Evolutionary conservation across 148 eudicot genomes (phyloP), one percentile per base, ranked within the genome.

Genomic region (Oxyria digyna): DNA sequence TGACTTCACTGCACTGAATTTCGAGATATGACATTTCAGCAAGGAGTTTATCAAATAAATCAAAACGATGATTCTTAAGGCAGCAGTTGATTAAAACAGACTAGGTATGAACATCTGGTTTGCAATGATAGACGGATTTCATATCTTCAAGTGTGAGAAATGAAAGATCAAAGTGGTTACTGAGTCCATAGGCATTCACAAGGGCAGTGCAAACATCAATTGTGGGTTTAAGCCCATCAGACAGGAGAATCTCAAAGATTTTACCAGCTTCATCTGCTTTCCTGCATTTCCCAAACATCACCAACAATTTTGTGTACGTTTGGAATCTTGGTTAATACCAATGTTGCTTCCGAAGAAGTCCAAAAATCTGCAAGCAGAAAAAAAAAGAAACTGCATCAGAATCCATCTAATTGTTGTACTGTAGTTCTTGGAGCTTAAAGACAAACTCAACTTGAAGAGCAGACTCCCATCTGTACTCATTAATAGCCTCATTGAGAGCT

Each of bases 251-350:
- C 71, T 89, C 85, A 35, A 87, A 89, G 77, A 89, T 91, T 74
- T 81, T 77, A 66, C 75, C 73, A 15, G 98, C 98, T 73, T 89
- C 79, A 68, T 78, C 80, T 7, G 91, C 83, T 75, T 87, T 87
- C 76, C 75, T 79, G 76, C 94, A 89, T 75, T 92, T 92, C 31
- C 94, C 94, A 43, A 92, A 89, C 91, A 92, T 85, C 78, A 83
- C 84, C 66, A 92, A 72, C 37, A 89, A 81, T 76, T 83, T 89
- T 20, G 91, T 84, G 77, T 92, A 92, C 15, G 88, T 89, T 76
- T 83, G 96, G 71, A 79, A 32, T 74, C 87, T 77, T 3, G 98
- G 89, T 69, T 80, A 78, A 67, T 92, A 92, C 98, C 98, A 92
- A 37, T 80, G 91, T 76, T 92, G 98, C 79, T 86, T 87, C 29